Evolutionary conservation across 805 yeast species (phyloP).

Genomic region (Candida nemodendra): DNA sequence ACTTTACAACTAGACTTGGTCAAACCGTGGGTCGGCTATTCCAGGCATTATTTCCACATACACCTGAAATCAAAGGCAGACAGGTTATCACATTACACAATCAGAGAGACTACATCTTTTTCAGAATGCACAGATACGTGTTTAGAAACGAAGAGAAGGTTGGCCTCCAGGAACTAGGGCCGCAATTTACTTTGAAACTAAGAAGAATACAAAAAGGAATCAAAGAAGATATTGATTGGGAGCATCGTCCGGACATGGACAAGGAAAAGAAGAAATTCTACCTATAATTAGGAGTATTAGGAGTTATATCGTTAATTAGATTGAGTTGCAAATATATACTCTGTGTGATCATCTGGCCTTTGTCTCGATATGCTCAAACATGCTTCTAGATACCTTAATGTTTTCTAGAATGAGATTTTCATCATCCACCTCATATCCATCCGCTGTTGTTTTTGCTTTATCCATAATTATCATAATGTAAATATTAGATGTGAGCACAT

Average conservation of each 20-base stretch:
- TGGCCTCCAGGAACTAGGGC: slow-evolving; percentile 94
- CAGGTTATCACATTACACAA: slow-evolving; percentile 95
- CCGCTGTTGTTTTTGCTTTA: slow-evolving; percentile 20
- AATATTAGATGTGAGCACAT: slow-evolving; percentile 35
- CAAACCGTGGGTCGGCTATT: slow-evolving; percentile 89
- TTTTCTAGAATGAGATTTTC: slow-evolving; percentile 35
- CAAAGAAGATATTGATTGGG: slow-evolving; percentile 93
- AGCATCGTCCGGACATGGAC: slow-evolving; percentile 94
- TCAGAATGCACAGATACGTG: slow-evolving; percentile 90
- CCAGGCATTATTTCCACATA: slow-evolving; percentile 88
- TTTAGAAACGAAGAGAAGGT: slow-evolving; percentile 89
- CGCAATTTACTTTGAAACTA: slow-evolving; percentile 88
- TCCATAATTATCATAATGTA: slow-evolving; percentile 39
- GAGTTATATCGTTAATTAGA: no score
- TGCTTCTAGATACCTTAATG: slow-evolving; percentile 33
- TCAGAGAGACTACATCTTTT: slow-evolving; percentile 92
- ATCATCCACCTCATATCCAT: slow-evolving; percentile 28
- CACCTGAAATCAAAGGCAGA: slow-evolving; percentile 92
- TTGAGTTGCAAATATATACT: no score
- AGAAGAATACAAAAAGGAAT: slow-evolving; percentile 90
- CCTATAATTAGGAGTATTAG: slow-evolving; percentile 40
- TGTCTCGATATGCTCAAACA: slow-evolving; percentile 33
- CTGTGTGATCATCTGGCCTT: slow-evolving; percentile 14
- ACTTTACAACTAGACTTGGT: slow-evolving; percentile 90
- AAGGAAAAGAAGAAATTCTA: slow-evolving; percentile 91